phyloP scores from a whole-genome alignment of 805 yeast species.

The Starmerella tilneyi region DNA sequence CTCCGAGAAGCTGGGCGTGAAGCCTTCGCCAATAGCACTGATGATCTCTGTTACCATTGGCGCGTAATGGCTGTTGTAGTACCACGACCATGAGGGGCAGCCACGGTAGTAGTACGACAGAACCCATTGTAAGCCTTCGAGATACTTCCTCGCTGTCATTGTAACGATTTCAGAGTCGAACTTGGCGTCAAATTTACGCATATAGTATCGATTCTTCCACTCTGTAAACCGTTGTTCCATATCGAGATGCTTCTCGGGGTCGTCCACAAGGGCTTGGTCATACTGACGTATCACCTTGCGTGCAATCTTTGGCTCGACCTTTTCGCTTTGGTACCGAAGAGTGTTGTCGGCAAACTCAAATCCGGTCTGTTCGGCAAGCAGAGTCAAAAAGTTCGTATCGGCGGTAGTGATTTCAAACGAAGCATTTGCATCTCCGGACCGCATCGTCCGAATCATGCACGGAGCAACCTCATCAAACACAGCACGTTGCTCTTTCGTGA shows the following conservation, averaged over 20 bases:
- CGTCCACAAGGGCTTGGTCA: conserved; percentile 28
- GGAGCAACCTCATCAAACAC: conserved; percentile 36
- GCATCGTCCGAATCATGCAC: conserved; percentile 34
- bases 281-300: conserved; percentile 32
- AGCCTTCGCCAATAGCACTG: conserved; percentile 49
- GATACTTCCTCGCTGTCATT: conserved; percentile 65
- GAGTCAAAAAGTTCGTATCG: conserved; percentile 25
- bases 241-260: conserved; percentile 39
- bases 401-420: conserved; percentile 20
- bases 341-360: conserved; percentile 46
- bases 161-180: conserved; percentile 44
- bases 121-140: conserved; percentile 97
- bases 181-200: conserved; percentile 63
- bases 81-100: conserved; percentile 95
- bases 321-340: conserved; percentile 42
- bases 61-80: conserved; percentile 76
- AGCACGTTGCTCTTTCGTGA: conserved; percentile 50
- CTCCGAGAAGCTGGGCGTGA: conserved; percentile 49
- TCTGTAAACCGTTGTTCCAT: conserved; percentile 62
- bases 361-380: conserved; percentile 27
- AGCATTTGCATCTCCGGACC: conserved; percentile 16
- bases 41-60: conserved; percentile 86
- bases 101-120: conserved; percentile 82
- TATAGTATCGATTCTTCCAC: conserved; percentile 84
- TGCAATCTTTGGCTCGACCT: conserved; percentile 10